Evolutionary conservation across 192 early-diverging fungal species (phyloP).

Genomic region (Geranomyces michiganensis): DNA sequence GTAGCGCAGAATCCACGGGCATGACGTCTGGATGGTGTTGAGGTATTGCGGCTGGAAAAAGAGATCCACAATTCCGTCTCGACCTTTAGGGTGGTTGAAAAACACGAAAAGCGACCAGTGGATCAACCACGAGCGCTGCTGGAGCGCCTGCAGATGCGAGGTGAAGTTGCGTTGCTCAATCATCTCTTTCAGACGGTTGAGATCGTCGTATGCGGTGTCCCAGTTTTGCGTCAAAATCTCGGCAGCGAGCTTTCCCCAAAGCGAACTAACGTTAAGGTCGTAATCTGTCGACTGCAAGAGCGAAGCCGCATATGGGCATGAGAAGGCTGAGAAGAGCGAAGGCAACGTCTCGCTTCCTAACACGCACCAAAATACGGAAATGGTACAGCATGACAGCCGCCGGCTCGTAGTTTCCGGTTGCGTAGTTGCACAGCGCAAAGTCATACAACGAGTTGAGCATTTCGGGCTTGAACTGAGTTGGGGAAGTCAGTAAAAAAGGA

Average conservation of each 20-base stretch:
- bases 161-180: slow-evolving; percentile 75
- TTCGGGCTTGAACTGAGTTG: slow-evolving; percentile 75
- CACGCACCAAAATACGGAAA: slow-evolving; percentile 84
- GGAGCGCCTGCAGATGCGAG: slow-evolving; percentile 81
- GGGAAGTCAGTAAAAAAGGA: not conserved
- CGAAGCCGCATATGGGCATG: not conserved
- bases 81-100: slow-evolving; percentile 97
- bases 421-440: slow-evolving; percentile 89
- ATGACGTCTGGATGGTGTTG: slow-evolving; percentile 96
- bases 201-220: slow-evolving; percentile 89
- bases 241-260: slow-evolving; percentile 96
- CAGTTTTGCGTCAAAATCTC: slow-evolving; percentile 94
- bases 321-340: too few species aligned
- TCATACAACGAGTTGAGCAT: slow-evolving; percentile 87
- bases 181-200: slow-evolving; percentile 81
- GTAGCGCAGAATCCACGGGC: slow-evolving; percentile 96
- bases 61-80: slow-evolving; percentile 91
- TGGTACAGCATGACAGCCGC: slow-evolving; percentile 94
- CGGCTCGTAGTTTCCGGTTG: slow-evolving; percentile 87
- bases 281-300: slow-evolving; percentile 77
- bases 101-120: slow-evolving; percentile 99
- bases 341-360: not conserved
- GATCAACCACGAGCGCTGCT: slow-evolving; percentile 91
- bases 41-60: slow-evolving; percentile 90
- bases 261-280: slow-evolving; percentile 79